Conservation (phyloP, 176 grass and related monocot genomes). For the Pharus latifolius region DNA sequence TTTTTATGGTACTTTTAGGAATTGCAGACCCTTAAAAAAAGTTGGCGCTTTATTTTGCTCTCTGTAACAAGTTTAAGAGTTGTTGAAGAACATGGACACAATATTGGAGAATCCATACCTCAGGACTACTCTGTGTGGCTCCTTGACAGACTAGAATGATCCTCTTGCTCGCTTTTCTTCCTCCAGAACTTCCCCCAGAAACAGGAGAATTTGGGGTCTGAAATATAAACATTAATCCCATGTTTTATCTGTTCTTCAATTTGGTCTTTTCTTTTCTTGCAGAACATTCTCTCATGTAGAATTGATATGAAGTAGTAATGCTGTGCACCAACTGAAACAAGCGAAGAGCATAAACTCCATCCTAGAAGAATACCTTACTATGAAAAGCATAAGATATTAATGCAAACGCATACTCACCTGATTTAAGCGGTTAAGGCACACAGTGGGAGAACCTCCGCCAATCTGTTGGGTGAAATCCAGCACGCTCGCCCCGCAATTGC, state of each 20-base stretch:
- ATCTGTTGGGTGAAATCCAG: constrained; percentile 68
- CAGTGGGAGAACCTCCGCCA: constrained; percentile 33
- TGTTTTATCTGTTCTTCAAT: not conserved
- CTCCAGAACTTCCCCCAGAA: constrained; percentile 40
- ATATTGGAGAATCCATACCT: constrained; percentile 27
- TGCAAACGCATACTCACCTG: constrained; percentile 30
- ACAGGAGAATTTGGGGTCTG: constrained; percentile 83
- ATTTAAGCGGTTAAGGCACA: constrained; percentile 89
- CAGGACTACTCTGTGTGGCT: constrained; percentile 44
- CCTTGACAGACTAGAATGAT: constrained; percentile 86
- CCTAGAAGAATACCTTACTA: not conserved
- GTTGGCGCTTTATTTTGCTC: not conserved
- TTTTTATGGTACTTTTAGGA: not conserved
- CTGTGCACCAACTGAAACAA: not conserved
- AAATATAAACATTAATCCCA: constrained; percentile 21
- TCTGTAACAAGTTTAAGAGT: not conserved
- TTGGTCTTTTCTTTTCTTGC: not conserved
- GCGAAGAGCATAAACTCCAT: not conserved
- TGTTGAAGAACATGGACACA: not conserved
- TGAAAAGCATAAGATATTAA: not conserved
- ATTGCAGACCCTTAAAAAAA: not conserved
- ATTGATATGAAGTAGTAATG: not conserved
- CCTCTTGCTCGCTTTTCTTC: constrained; percentile 61
- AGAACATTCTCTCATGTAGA: not conserved
- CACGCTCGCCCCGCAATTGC: constrained; percentile 84